Evolutionary conservation across 306 rosid genomes (phyloP), one percentile per base, ranked within the genome.

Genomic region (Astragalus glycyphyllos): DNA sequence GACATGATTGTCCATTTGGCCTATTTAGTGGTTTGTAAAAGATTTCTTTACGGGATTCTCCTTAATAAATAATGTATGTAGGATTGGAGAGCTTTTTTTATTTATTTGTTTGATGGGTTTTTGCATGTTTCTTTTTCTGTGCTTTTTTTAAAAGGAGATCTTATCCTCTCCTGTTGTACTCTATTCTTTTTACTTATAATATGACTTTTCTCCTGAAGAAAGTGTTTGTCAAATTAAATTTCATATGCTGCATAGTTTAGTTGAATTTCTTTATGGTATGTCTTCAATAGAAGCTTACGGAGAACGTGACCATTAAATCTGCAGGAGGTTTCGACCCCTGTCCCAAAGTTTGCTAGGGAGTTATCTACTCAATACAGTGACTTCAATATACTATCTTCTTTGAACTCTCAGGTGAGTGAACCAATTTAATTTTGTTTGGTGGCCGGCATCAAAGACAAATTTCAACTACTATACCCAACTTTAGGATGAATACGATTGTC

Each of bases 321-420:
- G 78, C 84, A 93, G 98, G 97, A 93, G 86, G 89, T 89, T 55
- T 90, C 98, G 47, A 85, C 94, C 35, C 79, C 89, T 5, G 94
- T 87, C 77, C 86, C 96, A 13, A 93, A 87, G 89, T 84, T 88
- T 60, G 77, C 89, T 50, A 87, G 88, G 83, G 96, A 93, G 80
- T 84, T 82, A 69, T 88, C 98, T 76, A 69, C 90, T 32, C 98
- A 88, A 47, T 93, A 74, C 89, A 90, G 96, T 23, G 98, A 93
- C 90, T 87, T 93, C 82, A 85, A 86, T 81, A 89, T 93, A 84
- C 97, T 93, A 65, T 93, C 97, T 65, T 93, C 98, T 64, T 85
- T 93, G 83, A 93, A 93, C 79, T 90, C 96, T 84, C 98, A 93
- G 90, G 98, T 93, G 78, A 80, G 73, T 55, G 17, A 35, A 63